Evolutionary conservation across 495 filamentous ascomycete genomes (phyloP), one percentile per base, ranked within the genome.

Genomic region (Copromyces sp.): DNA sequence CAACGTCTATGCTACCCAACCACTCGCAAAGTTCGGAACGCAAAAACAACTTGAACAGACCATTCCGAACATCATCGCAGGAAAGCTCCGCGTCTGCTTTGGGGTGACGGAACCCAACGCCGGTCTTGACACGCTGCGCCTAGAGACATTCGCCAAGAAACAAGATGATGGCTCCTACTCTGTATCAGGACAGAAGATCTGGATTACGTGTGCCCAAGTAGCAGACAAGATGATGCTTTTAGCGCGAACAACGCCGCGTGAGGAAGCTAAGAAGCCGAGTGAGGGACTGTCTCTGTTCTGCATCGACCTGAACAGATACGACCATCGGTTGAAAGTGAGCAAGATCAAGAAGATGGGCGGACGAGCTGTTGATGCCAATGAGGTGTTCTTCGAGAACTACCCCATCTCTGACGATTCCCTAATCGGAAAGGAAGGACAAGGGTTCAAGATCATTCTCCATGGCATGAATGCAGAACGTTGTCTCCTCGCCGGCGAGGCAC

Each of bases 391-490:
- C 79, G 91, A 93, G 76, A 86, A 89, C 72, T 95, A 92, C 78
- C 71, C 76, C 4, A 87, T 94, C 11, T 86, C 89, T 0, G 84
- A 81, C 2, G 84, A 89, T 69, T 81, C 87, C 0, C 81, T 92
- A 4, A 90, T 94, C 59, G 92, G 92, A 3, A 74, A 86, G 32
- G 91, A 94, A 76, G 88, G 87, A 53, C 83, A 91, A 71, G 92
- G 92, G 4, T 94, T 94, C 84, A 89, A 89, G 74, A 91, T 92
- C 72, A 82, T 94, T 45, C 84, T 94, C 7, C 92, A 94, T 79
- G 92, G 92, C 32, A 92, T 95, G 92, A 95, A 94, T 74, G 91
- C 92, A 6, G 92, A 95, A 80, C 87, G 92, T 39, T 92, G 90
- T 77, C 86, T 94, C 4, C 84, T 94, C 0, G 91, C 91, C 16